These are phyloP conservation scores for Podila verticillata DNA, from an alignment of 192 early-diverging fungal species.

Conservation along the genomic window DNA sequence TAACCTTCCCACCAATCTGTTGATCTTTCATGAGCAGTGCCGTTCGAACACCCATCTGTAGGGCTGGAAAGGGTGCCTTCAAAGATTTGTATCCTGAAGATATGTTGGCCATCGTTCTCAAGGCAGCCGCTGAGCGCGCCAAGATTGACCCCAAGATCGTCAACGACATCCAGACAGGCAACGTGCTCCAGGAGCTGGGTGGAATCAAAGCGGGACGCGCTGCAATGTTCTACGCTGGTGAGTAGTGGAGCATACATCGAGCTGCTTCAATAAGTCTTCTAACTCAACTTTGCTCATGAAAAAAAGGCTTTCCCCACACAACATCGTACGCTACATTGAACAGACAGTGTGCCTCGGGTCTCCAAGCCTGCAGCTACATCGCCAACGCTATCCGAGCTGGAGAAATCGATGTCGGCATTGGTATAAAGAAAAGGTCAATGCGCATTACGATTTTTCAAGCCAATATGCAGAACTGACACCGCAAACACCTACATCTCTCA, in stretches of 20 bases:
- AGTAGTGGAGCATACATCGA: not conserved
- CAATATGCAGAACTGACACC: not conserved
- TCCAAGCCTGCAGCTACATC: slow-evolving; percentile 88
- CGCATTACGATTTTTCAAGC: not conserved
- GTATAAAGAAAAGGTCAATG: slow-evolving; percentile 6
- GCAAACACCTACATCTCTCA: not conserved
- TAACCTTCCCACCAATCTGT: not conserved
- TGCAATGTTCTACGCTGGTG: slow-evolving; percentile 89
- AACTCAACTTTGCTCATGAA: not conserved
- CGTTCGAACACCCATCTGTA: slow-evolving; percentile 87
- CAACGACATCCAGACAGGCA: slow-evolving; percentile 96
- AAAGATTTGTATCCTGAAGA: slow-evolving; percentile 84
- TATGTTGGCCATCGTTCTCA: slow-evolving; percentile 69
- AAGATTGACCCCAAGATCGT: slow-evolving; percentile 88
- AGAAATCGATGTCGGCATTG: slow-evolving; percentile 92
- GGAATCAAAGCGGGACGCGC: slow-evolving; percentile 92
- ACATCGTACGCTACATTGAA: slow-evolving; percentile 88
- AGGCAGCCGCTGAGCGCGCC: slow-evolving; percentile 76
- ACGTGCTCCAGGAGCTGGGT: slow-evolving; percentile 88
- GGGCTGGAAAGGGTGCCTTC: slow-evolving; percentile 92
- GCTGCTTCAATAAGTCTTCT: not conserved
- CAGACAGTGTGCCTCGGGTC: slow-evolving; percentile 93
- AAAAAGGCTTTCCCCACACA: slow-evolving; percentile 75
- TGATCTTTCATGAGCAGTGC: slow-evolving; percentile 51
- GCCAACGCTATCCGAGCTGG: slow-evolving; percentile 90